Evolutionary conservation across 2,329 filamentous ascomycete genomes (phyloP).

Genomic region (Parastagonospora nodorum): DNA sequence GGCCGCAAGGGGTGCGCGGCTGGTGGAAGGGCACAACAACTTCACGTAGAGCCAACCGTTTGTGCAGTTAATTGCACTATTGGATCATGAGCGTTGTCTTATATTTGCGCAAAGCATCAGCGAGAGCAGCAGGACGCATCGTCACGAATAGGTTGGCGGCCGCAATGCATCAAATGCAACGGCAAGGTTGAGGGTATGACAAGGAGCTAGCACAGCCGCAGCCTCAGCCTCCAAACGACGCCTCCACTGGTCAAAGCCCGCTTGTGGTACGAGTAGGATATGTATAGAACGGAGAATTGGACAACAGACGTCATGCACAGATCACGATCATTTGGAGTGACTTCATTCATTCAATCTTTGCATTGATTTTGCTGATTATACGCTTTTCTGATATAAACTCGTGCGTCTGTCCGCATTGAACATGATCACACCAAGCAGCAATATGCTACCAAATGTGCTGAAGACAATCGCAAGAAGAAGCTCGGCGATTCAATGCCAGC

Average conservation of each 20-base stretch:
- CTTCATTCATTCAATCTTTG: not conserved
- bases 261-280: too few relatives aligned
- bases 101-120: slow-evolving; percentile 36
- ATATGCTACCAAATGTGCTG: slow-evolving; percentile 2
- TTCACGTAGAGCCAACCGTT: slow-evolving; percentile 8
- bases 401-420: slow-evolving; percentile 1
- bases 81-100: slow-evolving; percentile 36
- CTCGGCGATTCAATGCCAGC: slow-evolving; percentile 17
- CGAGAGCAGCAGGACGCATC: slow-evolving; percentile 32
- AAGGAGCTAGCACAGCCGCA: slow-evolving; percentile 26
- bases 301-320: too few relatives aligned
- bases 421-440: slow-evolving; percentile 8
- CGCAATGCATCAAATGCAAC: slow-evolving; percentile 29
- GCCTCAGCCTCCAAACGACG: slow-evolving; percentile 31
- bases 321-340: too few relatives aligned
- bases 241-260: not conserved
- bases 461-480: slow-evolving; percentile 11
- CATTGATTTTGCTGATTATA: slow-evolving; percentile 19
- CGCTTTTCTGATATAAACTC: slow-evolving; percentile 11
- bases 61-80: slow-evolving; percentile 17
- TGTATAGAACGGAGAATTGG: too few relatives aligned
- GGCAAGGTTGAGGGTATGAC: slow-evolving; percentile 25
- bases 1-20: slow-evolving; percentile 18
- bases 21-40: slow-evolving; percentile 5
- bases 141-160: slow-evolving; percentile 17